Evolutionary conservation across 306 rosid genomes (phyloP).

Genomic region (Albizia julibrissin): DNA sequence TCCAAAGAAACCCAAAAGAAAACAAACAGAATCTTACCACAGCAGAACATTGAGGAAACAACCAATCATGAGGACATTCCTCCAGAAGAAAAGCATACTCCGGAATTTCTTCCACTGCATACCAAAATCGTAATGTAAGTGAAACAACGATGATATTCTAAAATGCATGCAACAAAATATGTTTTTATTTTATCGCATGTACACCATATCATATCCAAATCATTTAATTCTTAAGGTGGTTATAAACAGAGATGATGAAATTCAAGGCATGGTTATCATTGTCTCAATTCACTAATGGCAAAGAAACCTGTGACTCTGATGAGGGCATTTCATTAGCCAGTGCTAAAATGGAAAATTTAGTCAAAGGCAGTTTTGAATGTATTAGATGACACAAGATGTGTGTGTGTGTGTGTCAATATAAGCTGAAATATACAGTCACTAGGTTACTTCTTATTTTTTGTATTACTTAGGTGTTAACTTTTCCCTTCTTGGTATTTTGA

Average conservation of each 20-base stretch:
- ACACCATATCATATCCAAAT: background rate
- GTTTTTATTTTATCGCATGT: background rate
- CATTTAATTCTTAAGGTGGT: constrained; percentile 7
- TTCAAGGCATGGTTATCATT: constrained; percentile 6
- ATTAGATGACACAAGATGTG: background rate
- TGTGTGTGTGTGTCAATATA: background rate
- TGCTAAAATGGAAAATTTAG: constrained; percentile 7
- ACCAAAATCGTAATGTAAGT: constrained; percentile 25
- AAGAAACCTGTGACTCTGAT: background rate
- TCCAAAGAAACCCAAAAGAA: constrained; percentile 2
- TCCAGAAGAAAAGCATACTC: constrained; percentile 74
- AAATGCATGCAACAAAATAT: constrained; percentile 23
- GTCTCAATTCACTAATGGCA: constrained; percentile 1
- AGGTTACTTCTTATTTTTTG: background rate
- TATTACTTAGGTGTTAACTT: background rate
- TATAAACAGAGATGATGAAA: constrained; percentile 13
- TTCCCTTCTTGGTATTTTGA: background rate
- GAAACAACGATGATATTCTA: constrained; percentile 19
- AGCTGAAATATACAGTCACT: constrained; percentile 3
- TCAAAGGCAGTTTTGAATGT: background rate
- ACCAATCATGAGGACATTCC: constrained; percentile 98
- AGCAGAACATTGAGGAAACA: constrained; percentile 94
- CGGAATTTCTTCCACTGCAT: constrained; percentile 72
- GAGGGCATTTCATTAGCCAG: background rate
- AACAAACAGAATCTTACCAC: constrained; percentile 64